A percentile compares a stretch with the other conserved stretches of the same genome.
Conservation (phyloP, 2,329 filamentous ascomycete species). For the Exserohilum turcica region DNA sequence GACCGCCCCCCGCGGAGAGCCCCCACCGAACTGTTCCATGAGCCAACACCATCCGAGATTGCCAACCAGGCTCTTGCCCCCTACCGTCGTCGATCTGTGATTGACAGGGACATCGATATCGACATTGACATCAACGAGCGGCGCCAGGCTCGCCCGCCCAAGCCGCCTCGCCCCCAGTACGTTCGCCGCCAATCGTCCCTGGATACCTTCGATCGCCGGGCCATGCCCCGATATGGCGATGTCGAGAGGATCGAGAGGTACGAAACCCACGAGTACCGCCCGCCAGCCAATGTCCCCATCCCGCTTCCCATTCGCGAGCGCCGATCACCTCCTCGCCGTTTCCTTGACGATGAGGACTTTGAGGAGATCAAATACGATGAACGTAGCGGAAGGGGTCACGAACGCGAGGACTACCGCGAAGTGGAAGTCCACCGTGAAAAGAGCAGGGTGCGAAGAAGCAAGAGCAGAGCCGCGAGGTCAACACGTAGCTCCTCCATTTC, state of each 20-base stretch:
- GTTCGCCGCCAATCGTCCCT: constrained; percentile 84
- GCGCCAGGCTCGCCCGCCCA: constrained; percentile 53
- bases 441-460: constrained; percentile 41
- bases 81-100: constrained; percentile 63
- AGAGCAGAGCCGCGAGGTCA: constrained; percentile 39
- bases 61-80: constrained; percentile 61
- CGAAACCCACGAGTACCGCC: constrained; percentile 60
- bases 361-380: constrained; percentile 60
- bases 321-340: constrained; percentile 56
- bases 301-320: constrained; percentile 63
- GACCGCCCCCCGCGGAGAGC: constrained; percentile 43
- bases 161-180: constrained; percentile 72
- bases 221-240: constrained; percentile 62
- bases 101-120: constrained; percentile 61
- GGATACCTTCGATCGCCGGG: constrained; percentile 84
- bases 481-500: constrained; percentile 49
- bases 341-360: constrained; percentile 72
- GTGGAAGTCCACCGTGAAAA: constrained; percentile 55
- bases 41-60: constrained; percentile 53
- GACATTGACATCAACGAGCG: constrained; percentile 50
- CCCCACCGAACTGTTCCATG: constrained; percentile 54
- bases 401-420: constrained; percentile 55
- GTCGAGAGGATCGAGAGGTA: constrained; percentile 52
- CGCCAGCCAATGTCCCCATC: constrained; percentile 71
- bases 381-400: constrained; percentile 27